Conservation (phyloP, 2,329 filamentous ascomycete species). For the Fusarium armeniacum region DNA sequence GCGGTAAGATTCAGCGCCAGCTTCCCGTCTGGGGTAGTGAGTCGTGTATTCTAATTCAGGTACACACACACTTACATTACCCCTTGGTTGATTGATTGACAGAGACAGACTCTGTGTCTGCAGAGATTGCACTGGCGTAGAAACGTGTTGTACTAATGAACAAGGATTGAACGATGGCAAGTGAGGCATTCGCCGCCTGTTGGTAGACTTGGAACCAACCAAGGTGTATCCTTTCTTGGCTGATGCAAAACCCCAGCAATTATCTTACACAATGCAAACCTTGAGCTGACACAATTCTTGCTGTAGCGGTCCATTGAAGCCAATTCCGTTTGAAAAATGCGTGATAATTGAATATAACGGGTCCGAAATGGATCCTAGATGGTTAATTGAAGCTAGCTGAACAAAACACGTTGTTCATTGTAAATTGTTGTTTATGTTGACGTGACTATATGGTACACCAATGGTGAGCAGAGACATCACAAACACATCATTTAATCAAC, state of each 20-base stretch:
- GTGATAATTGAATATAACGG: constrained; percentile 35
- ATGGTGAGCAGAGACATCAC: constrained; percentile 24
- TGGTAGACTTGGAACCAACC: constrained; percentile 29
- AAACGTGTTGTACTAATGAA: constrained; percentile 9
- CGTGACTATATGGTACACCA: constrained; percentile 18
- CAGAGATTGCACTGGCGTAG: constrained; percentile 27
- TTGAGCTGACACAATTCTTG: constrained; percentile 44
- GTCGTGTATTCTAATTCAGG: constrained; percentile 35
- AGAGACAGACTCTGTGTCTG: constrained; percentile 12
- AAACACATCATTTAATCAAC: constrained; percentile 28
- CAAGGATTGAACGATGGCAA: constrained; percentile 21
- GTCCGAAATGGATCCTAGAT: constrained; percentile 15
- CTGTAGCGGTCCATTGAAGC: constrained; percentile 27
- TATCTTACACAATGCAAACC: constrained; percentile 44
- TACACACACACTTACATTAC: not conserved
- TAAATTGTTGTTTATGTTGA: constrained; percentile 28
- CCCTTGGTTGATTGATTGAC: not conserved
- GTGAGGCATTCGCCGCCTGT: constrained; percentile 24
- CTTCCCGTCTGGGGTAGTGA: constrained; percentile 46
- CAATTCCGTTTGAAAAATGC: constrained; percentile 28
- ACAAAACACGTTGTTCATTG: constrained; percentile 19
- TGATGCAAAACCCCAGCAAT: constrained; percentile 42
- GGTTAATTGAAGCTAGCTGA: constrained; percentile 31
- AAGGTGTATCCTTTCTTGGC: constrained; percentile 39
- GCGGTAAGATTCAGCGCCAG: constrained; percentile 30